Evolutionary conservation across 208 protist genomes (phyloP).

Genomic region (Acanthamoeba culbertsoni): DNA sequence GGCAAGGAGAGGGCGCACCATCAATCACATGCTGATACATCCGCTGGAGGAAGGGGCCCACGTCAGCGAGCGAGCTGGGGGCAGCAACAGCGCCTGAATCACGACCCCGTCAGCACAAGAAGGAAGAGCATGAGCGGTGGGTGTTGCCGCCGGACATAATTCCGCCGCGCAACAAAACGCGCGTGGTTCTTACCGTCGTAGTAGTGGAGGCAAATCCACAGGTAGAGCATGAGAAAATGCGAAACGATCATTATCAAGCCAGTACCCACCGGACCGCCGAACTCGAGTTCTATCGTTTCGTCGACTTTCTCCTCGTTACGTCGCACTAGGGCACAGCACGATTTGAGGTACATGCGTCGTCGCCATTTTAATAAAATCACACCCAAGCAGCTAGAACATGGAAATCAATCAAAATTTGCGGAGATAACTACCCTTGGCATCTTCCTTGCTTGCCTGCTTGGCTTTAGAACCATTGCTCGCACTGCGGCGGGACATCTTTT

Average conservation of each 20-base stretch:
- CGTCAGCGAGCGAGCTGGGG: not conserved
- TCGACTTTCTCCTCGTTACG: constrained; percentile 9
- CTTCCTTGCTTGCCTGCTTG: not conserved
- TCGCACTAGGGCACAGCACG: not conserved
- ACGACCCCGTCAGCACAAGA: not conserved
- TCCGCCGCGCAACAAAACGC: not conserved
- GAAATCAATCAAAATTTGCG: not conserved
- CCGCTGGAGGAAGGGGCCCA: not conserved
- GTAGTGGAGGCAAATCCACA: constrained; percentile 85
- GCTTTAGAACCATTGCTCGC: not conserved
- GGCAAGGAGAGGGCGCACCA: too few relatives aligned
- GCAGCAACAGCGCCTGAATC: not conserved
- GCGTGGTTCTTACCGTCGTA: constrained; percentile 84
- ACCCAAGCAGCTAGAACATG: not conserved
- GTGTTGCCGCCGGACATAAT: not conserved
- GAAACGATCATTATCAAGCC: constrained; percentile 87
- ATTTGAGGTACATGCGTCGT: not conserved
- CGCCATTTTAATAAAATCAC: not conserved
- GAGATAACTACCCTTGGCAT: not conserved
- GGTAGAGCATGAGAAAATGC: constrained; percentile 91
- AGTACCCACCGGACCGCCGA: constrained; percentile 83
- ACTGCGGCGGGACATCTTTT: not conserved
- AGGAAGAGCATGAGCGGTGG: not conserved
- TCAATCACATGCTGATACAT: not conserved
- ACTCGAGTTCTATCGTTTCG: constrained; percentile 77